Evolutionary conservation across 495 filamentous ascomycete genomes (phyloP), one percentile per base, ranked within the genome.

Genomic region (Glutinoglossum americanum): DNA sequence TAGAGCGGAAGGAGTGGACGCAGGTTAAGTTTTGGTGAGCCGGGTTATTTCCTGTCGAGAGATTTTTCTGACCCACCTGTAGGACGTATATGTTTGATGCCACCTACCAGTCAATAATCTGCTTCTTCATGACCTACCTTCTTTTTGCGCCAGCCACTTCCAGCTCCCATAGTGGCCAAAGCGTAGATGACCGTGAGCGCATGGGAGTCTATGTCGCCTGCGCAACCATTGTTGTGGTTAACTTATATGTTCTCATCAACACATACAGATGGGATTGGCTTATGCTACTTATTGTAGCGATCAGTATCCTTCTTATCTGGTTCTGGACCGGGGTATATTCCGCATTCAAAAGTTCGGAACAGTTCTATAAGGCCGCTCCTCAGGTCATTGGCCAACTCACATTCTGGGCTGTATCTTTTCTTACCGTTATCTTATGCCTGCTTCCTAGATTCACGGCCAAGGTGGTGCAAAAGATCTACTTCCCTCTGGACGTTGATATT

Each of bases 231-330:
- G 64, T 77, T 13, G 82, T 81, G 47, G 92, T 94, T 70, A 99
- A 99, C 66, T 66, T 81, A 57, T 99, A 97, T 72, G 83, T 99
- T 63, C 72, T 97, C 61, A 77, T 99, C 71, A 99, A 99, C 68
- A 89, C 85, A 5, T 97, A 92, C 68, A 76, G 89, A 58, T 97
- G 93, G 93, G 93, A 99, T 68, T 97, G 90, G 90, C 73, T 97
- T 63, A 87, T 89, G 61, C 63, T 85, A 13, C 72, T 95, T 64
- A 81, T 94, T 63, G 82, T 89, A 30, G 66, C 65, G 51, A 76
- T 96, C 65, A 94, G 89, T 69, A 83, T 83, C 60, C 66, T 96
- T 27, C 74, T 96, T 64, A 81, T 97, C 63, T 99, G 84, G 76
- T 83, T 94, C 71, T 99, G 92, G 93, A 96, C 93, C 25, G 89